These are phyloP conservation scores for Salix purpurea DNA, from an alignment of 345 rosid species.

Conservation along the genomic window DNA sequence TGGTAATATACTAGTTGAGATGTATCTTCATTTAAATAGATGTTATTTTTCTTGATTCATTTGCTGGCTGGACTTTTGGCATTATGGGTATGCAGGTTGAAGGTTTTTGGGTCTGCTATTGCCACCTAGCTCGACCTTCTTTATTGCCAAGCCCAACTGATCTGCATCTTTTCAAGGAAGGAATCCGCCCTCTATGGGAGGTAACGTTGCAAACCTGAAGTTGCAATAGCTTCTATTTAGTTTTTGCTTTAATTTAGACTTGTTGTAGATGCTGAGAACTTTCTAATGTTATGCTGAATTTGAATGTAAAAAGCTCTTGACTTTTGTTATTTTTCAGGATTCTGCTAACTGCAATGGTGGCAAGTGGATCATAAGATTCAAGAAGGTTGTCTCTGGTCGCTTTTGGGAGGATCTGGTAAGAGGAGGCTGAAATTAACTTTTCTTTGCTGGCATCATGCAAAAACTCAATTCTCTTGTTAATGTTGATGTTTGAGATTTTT, in stretches of 20 bases:
- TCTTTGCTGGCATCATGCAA: not conserved
- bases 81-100: conserved; percentile 50
- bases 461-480: not conserved
- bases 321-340: conserved; percentile 50
- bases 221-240: conserved; percentile 1
- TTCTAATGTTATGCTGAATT: not conserved
- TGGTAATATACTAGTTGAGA: not conserved
- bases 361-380: conserved; percentile 94
- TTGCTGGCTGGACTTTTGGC: conserved; percentile 6
- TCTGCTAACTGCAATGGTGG: conserved; percentile 91
- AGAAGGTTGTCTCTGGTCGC: conserved; percentile 88
- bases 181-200: conserved; percentile 95
- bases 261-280: not conserved
- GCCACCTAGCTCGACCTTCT: conserved; percentile 89
- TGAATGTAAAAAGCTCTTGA: not conserved
- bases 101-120: conserved; percentile 86
- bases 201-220: conserved; percentile 30
- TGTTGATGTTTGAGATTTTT: too few species aligned
- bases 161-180: conserved; percentile 91
- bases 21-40: not conserved
- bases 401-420: conserved; percentile 99
- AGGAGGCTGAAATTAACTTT: not conserved
- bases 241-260: not conserved
- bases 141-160: conserved; percentile 82
- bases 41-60: conserved; percentile 4